phyloP scores from a whole-genome alignment of 148 eudicot genomes.

The Mesembryanthemum crystallinum region DNA sequence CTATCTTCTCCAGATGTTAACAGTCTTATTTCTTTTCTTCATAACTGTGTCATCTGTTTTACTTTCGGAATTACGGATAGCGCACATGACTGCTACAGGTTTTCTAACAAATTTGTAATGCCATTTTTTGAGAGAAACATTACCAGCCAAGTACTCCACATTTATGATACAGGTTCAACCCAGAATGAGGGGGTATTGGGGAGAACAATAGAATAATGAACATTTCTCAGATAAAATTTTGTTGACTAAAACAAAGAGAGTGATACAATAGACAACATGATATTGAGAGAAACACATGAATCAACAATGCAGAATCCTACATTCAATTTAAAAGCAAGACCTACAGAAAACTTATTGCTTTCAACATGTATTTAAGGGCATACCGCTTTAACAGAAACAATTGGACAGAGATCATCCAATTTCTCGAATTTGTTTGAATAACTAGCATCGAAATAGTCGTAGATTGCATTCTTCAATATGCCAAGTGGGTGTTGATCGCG shows the following conservation, averaged over 20 bases:
- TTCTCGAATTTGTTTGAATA: constrained; percentile 68
- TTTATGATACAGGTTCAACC: not conserved
- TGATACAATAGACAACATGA: not conserved
- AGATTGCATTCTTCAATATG: constrained; percentile 87
- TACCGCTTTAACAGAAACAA: constrained; percentile 37
- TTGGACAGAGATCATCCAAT: constrained; percentile 77
- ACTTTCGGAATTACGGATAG: not conserved
- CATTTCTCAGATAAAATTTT: too few relatives aligned
- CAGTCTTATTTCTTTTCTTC: not conserved
- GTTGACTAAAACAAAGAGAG: not conserved
- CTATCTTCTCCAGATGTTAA: not conserved
- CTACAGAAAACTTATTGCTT: constrained; percentile 12
- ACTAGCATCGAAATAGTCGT: constrained; percentile 70
- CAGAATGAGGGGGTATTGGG: not conserved
- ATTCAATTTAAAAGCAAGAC: not conserved
- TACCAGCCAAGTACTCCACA: not conserved
- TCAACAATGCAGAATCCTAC: not conserved
- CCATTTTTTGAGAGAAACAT: not conserved
- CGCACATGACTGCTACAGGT: not conserved
- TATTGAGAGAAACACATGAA: not conserved
- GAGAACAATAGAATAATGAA: not conserved
- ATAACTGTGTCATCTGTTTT: not conserved
- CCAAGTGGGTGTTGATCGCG: constrained; percentile 85
- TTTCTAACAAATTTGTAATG: not conserved
- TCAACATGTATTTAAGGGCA: constrained; percentile 1